Evolutionary conservation across 768 basidiomycete species (phyloP).

Genomic region (Kwoniella newhampshirensis): DNA sequence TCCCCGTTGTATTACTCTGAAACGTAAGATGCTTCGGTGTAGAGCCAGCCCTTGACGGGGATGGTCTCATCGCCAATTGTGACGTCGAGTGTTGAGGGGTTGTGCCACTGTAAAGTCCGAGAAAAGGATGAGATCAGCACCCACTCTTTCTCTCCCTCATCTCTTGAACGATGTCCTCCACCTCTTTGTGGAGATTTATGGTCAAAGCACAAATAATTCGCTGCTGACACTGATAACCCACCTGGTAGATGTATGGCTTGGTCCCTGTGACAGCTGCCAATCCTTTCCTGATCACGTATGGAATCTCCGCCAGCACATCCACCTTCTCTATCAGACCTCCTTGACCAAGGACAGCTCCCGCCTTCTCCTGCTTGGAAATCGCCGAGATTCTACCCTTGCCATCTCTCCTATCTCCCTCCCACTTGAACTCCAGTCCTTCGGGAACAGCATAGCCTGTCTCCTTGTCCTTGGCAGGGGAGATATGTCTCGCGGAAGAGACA

Average conservation of each 20-base stretch:
- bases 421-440: constrained; percentile 66
- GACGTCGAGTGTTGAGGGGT: constrained; percentile 60
- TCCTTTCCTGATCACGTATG: constrained; percentile 84
- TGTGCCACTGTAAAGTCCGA: constrained; percentile 59
- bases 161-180: no score
- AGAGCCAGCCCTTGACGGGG: constrained; percentile 67
- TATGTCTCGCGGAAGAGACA: constrained; percentile 54
- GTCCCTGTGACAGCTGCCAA: constrained; percentile 90
- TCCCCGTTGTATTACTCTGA: constrained; percentile 57
- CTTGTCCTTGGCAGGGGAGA: constrained; percentile 63
- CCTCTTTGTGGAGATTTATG: no score
- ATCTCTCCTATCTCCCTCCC: constrained; percentile 69
- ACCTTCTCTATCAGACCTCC: constrained; percentile 58
- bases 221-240: constrained; percentile 51
- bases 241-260: constrained; percentile 93
- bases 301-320: constrained; percentile 92
- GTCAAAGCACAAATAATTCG: no score
- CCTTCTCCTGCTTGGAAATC: constrained; percentile 62
- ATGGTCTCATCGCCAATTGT: constrained; percentile 54
- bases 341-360: constrained; percentile 58
- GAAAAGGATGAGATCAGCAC: background rate
- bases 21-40: constrained; percentile 88
- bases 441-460: constrained; percentile 83
- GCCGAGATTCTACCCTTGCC: constrained; percentile 37
- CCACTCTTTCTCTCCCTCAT: no score